phyloP scores from a whole-genome alignment of 805 yeast species.

The Sugiyamaella smithiae region DNA sequence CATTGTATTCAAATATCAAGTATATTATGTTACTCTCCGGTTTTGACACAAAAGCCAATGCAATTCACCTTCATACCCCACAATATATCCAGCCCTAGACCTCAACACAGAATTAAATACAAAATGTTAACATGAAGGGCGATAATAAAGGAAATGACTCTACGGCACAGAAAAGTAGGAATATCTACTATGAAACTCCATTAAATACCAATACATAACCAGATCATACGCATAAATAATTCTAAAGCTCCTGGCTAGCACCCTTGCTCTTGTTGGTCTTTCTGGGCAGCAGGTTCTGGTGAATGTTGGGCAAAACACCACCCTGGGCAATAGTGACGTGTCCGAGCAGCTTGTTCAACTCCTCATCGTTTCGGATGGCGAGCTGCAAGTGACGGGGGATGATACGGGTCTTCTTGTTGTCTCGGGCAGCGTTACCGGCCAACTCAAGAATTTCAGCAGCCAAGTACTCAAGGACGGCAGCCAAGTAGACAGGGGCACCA shows the following conservation, averaged over 20 bases:
- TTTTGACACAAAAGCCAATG: too few relatives aligned
- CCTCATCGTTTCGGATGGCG: conserved; percentile 99
- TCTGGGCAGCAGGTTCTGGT: conserved; percentile 86
- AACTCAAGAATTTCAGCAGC: conserved; percentile 97
- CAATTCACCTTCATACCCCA: too few relatives aligned
- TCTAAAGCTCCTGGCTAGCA: conserved; percentile 40
- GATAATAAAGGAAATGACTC: conserved; percentile 8
- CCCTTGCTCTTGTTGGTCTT: conserved; percentile 38
- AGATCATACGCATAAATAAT: conserved; percentile 10
- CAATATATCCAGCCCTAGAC: too few relatives aligned
- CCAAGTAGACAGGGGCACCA: conserved; percentile 96
- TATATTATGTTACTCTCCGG: too few relatives aligned
- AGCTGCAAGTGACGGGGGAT: conserved; percentile 98
- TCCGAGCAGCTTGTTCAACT: conserved; percentile 87
- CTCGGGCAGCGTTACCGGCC: conserved; percentile 99
- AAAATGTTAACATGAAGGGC: too few relatives aligned
- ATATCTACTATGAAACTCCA: conserved; percentile 4
- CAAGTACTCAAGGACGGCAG: conserved; percentile 94
- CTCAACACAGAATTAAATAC: too few relatives aligned
- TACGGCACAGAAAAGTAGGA: not conserved
- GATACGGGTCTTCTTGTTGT: conserved; percentile 98
- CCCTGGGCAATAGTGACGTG: conserved; percentile 98
- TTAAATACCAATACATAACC: conserved; percentile 12
- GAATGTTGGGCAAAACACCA: conserved; percentile 98
- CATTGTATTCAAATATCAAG: too few relatives aligned